These are phyloP conservation scores for Neurospora crassa DNA, from an alignment of 2,329 filamentous ascomycete genomes.

Conservation along the genomic window DNA sequence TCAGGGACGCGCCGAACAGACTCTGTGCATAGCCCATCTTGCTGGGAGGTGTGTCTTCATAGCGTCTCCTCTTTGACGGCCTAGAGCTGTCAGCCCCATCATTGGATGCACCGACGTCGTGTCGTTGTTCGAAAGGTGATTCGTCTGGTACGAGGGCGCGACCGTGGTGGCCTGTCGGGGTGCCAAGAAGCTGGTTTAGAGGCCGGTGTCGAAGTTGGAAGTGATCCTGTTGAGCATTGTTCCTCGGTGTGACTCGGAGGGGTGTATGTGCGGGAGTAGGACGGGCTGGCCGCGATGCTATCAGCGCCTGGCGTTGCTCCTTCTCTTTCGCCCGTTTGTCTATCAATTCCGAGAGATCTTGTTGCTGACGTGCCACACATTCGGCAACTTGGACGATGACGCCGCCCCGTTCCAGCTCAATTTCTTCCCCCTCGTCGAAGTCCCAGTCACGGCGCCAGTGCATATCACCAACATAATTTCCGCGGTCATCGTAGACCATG, in stretches of 20 bases:
- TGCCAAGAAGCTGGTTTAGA: constrained; percentile 53
- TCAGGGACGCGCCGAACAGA: constrained; percentile 38
- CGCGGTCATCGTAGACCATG: constrained; percentile 79
- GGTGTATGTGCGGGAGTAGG: constrained; percentile 7
- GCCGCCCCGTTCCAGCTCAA: constrained; percentile 65
- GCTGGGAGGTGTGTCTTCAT: constrained; percentile 28
- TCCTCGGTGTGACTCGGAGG: background rate
- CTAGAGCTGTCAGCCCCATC: constrained; percentile 18
- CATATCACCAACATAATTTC: constrained; percentile 74
- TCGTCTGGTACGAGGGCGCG: constrained; percentile 46
- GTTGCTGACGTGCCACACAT: constrained; percentile 59
- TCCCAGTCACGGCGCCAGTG: constrained; percentile 64
- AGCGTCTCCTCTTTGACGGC: constrained; percentile 32
- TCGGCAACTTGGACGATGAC: constrained; percentile 76
- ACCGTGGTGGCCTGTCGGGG: constrained; percentile 52
- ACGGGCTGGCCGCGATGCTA: constrained; percentile 27
- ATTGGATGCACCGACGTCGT: constrained; percentile 23
- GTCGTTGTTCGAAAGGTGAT: constrained; percentile 57
- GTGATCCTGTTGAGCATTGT: constrained; percentile 22
- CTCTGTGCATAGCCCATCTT: constrained; percentile 41
- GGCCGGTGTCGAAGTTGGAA: constrained; percentile 32
- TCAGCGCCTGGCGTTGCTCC: constrained; percentile 36
- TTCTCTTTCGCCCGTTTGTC: constrained; percentile 57
- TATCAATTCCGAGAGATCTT: constrained; percentile 67
- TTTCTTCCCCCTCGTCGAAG: constrained; percentile 73